Conservation (phyloP, 1,284 basidiomycete genomes). For the Cerioporus squamosus region DNA sequence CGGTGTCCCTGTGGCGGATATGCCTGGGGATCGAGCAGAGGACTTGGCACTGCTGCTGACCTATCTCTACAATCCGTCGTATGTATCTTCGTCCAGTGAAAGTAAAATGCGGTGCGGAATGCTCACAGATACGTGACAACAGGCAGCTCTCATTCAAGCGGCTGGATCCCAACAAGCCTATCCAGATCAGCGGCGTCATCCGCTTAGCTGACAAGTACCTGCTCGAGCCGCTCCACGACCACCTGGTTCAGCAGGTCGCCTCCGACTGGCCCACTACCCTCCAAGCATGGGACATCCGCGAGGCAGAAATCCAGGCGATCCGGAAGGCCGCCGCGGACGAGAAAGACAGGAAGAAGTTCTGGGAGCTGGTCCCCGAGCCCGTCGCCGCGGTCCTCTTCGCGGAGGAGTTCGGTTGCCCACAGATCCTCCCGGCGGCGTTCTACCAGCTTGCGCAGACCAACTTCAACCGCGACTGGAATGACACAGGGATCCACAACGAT, state of each 20-base stretch:
- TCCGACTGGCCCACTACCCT: slow-evolving; percentile 66
- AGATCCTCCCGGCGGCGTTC: slow-evolving; percentile 62
- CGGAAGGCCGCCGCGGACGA: neutral
- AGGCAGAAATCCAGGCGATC: slow-evolving; percentile 14
- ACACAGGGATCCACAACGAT: neutral
- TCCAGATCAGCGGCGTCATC: slow-evolving; percentile 53
- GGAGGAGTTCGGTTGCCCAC: slow-evolving; percentile 53
- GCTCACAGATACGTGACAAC: too few species aligned
- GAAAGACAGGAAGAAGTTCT: neutral
- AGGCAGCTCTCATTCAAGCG: slow-evolving; percentile 7
- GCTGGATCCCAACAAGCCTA: slow-evolving; percentile 20
- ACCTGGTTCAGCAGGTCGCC: slow-evolving; percentile 55
- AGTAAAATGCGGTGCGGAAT: too few species aligned
- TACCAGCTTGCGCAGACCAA: slow-evolving; percentile 51
- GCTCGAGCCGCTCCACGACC: slow-evolving; percentile 55
- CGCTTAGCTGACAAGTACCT: slow-evolving; percentile 72
- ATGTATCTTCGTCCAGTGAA: neutral
- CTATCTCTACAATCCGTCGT: slow-evolving; percentile 50
- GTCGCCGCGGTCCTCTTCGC: slow-evolving; percentile 67
- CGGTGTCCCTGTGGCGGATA: slow-evolving; percentile 17
- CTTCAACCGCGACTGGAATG: slow-evolving; percentile 11
- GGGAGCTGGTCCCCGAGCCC: slow-evolving; percentile 23
- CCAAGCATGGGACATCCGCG: slow-evolving; percentile 55
- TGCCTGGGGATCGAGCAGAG: slow-evolving; percentile 20
- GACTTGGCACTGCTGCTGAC: slow-evolving; percentile 48